These are phyloP conservation scores for Aspergillus nidulans DNA, from an alignment of 495 filamentous ascomycete species.

Conservation along the genomic window DNA sequence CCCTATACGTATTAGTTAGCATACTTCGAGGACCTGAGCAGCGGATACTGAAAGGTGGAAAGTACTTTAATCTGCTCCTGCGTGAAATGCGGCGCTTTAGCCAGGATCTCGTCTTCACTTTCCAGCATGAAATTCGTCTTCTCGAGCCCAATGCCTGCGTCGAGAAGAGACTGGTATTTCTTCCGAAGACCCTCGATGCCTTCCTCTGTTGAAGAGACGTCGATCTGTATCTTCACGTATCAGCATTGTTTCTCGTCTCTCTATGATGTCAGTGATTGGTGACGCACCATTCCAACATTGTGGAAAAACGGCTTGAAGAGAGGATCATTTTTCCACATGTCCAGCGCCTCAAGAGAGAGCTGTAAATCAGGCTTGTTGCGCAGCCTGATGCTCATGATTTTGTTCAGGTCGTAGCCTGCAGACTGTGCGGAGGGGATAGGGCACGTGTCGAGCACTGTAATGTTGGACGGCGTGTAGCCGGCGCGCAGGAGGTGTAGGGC, in stretches of 20 bases:
- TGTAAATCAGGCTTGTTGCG: conserved; percentile 1
- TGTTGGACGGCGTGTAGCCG: conserved; percentile 3
- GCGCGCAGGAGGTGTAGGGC: conserved; percentile 1
- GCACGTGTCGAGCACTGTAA: background rate
- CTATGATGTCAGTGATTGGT: background rate
- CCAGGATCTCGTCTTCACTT: background rate
- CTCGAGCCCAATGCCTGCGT: background rate
- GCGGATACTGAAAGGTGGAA: background rate
- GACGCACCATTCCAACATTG: background rate
- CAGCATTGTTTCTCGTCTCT: background rate
- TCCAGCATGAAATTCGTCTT: conserved; percentile 1
- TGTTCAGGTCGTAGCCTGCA: background rate
- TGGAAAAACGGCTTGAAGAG: conserved; percentile 4
- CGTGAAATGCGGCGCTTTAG: background rate
- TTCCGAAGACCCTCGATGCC: background rate
- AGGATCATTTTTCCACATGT: conserved; percentile 5
- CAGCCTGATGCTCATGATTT: conserved; percentile 5
- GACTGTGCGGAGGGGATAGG: conserved; percentile 1
- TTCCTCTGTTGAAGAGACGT: background rate
- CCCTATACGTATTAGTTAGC: background rate
- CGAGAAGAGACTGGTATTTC: background rate
- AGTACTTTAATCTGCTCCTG: background rate
- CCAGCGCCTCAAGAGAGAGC: background rate
- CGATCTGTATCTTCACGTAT: background rate
- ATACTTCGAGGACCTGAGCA: background rate